Conservation (phyloP, 768 basidiomycete genomes). For the Calocera viscosa region DNA sequence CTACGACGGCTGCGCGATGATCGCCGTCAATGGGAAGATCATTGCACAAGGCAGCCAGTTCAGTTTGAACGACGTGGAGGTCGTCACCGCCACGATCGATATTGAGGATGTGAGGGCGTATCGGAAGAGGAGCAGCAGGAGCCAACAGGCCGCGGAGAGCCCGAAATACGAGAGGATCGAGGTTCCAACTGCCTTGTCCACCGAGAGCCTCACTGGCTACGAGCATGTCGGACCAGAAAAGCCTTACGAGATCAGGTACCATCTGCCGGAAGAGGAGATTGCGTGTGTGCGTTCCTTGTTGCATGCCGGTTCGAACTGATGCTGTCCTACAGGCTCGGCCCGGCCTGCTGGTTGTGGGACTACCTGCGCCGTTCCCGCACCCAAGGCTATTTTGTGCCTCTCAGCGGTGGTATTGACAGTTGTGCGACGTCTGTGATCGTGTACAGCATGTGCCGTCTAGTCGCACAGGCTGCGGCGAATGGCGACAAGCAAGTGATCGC, state of each 20-base stretch:
- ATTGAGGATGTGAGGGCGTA: constrained; percentile 94
- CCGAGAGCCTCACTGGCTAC: constrained; percentile 49
- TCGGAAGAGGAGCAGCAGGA: constrained; percentile 67
- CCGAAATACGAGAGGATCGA: constrained; percentile 72
- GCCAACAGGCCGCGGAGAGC: constrained; percentile 73
- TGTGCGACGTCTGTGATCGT: constrained; percentile 95
- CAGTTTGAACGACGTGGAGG: constrained; percentile 90
- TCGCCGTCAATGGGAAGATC: constrained; percentile 84
- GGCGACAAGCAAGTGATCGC: constrained; percentile 75
- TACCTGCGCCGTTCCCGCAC: constrained; percentile 87
- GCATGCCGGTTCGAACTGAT: background rate
- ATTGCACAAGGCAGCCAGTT: constrained; percentile 96
- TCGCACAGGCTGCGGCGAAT: constrained; percentile 58
- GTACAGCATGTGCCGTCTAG: constrained; percentile 89
- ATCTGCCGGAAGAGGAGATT: constrained; percentile 89
- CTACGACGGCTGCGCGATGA: constrained; percentile 95
- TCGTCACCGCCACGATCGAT: constrained; percentile 89
- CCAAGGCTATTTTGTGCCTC: constrained; percentile 88
- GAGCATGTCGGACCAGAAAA: constrained; percentile 42
- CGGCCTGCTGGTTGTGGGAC: constrained; percentile 99
- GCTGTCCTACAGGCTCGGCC: constrained; percentile 54
- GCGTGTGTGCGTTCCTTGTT: constrained; percentile 50
- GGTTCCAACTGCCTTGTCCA: constrained; percentile 64
- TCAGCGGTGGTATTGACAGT: constrained; percentile 94
- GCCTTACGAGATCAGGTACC: constrained; percentile 50